These are phyloP conservation scores for Clonostachys solani DNA, from an alignment of 2,329 filamentous ascomycete genomes.

Conservation along the genomic window DNA sequence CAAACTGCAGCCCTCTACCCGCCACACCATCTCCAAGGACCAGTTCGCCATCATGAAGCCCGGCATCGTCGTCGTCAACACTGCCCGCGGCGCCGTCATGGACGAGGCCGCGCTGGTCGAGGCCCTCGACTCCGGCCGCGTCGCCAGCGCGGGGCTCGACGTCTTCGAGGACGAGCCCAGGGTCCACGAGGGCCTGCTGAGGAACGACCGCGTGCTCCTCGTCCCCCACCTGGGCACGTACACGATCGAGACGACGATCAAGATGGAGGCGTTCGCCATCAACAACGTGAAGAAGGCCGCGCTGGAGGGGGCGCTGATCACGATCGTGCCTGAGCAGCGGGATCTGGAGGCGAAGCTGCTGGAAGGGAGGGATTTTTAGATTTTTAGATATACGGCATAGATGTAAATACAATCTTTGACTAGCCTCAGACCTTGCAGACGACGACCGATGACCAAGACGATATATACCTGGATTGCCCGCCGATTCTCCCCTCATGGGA, in stretches of 20 bases:
- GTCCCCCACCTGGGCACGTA: constrained; percentile 86
- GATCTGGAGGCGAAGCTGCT: constrained; percentile 12
- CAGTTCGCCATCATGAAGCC: constrained; percentile 77
- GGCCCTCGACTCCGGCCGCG: constrained; percentile 65
- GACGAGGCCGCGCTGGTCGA: constrained; percentile 76
- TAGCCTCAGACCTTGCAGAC: no score
- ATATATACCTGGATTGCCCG: no score
- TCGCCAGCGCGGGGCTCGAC: constrained; percentile 70
- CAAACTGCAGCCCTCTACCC: constrained; percentile 50
- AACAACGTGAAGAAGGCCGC: constrained; percentile 64
- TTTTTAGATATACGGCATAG: no score
- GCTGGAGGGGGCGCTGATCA: constrained; percentile 57
- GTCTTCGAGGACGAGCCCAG: constrained; percentile 80
- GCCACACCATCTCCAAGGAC: constrained; percentile 67
- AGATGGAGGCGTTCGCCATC: constrained; percentile 75
- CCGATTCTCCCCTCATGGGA: no score
- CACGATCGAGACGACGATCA: constrained; percentile 60
- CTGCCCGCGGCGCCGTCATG: constrained; percentile 76
- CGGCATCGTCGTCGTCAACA: constrained; percentile 76
- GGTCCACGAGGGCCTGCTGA: constrained; percentile 67
- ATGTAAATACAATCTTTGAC: no score
- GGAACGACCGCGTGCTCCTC: constrained; percentile 68
- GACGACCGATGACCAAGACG: no score
- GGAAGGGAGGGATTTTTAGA: neutral
- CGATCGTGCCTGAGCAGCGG: constrained; percentile 68